Conservation (phyloP, 2,329 filamentous ascomycete species). For the Botrytis pseudocinerea region DNA sequence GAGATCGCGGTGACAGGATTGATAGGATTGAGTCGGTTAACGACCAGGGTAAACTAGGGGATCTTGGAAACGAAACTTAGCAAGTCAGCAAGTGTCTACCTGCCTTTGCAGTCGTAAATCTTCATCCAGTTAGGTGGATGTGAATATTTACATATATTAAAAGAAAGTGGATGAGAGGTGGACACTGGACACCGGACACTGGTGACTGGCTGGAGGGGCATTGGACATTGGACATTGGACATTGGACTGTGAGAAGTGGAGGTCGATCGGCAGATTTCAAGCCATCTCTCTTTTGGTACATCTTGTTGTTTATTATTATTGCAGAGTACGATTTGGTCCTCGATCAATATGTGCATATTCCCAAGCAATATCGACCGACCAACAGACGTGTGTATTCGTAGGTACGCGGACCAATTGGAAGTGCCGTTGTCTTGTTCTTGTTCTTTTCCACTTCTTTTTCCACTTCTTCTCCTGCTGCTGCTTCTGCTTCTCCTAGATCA, state of each 20-base stretch:
- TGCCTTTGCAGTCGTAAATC: neutral
- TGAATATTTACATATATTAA: neutral
- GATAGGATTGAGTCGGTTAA: conserved; percentile 2
- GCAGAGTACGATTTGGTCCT: neutral
- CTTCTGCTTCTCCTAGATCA: neutral
- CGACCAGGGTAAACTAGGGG: conserved; percentile 7
- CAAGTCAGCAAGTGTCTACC: neutral
- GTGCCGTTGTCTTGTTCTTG: neutral
- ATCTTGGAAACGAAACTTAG: conserved; percentile 5
- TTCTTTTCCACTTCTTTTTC: neutral
- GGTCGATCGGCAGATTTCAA: conserved; percentile 14
- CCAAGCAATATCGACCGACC: neutral
- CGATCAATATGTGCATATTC: neutral
- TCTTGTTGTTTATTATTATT: neutral
- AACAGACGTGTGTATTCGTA: neutral
- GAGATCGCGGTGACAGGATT: conserved; percentile 18
- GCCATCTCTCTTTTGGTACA: neutral
- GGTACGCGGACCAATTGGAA: neutral
- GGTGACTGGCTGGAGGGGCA: neutral
- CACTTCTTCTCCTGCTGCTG: neutral
- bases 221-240: neutral
- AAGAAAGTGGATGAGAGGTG: conserved; percentile 4
- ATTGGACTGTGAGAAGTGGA: conserved; percentile 5
- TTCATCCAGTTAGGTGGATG: conserved; percentile 4
- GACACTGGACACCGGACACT: neutral